phyloP scores from a whole-genome alignment of 495 filamentous ascomycete genomes.

The Penicillium dipodomyicola region DNA sequence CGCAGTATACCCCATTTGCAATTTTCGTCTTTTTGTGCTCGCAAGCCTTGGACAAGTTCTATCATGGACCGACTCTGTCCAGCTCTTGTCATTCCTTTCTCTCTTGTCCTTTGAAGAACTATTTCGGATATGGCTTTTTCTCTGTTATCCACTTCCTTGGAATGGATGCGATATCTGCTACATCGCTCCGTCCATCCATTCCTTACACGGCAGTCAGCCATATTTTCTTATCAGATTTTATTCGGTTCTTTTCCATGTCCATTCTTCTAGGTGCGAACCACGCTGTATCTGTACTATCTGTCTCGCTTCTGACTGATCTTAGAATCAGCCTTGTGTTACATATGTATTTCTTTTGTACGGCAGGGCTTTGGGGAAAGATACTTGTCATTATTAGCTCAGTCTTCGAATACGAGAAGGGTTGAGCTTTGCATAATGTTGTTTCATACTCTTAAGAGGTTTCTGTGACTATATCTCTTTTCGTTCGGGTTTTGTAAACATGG shows the following conservation, averaged over 20 bases:
- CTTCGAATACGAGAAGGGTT: constrained; percentile 3
- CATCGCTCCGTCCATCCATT: background rate
- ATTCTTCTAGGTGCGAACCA: background rate
- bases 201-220: background rate
- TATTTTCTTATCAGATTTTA: background rate
- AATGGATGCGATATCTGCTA: background rate
- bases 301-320: background rate
- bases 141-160: background rate
- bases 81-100: background rate
- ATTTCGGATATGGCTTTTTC: background rate
- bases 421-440: background rate
- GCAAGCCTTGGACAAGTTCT: background rate
- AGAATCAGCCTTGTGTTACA: background rate
- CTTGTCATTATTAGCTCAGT: constrained; percentile 2
- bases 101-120: background rate
- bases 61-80: background rate
- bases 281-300: constrained; percentile 6
- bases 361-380: background rate
- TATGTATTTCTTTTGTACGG: background rate
- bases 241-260: background rate
- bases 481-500: background rate
- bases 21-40: constrained; percentile 2
- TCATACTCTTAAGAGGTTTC: too few species aligned
- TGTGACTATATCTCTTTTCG: background rate
- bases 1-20: constrained; percentile 30